phyloP scores from a whole-genome alignment of 2,329 filamentous ascomycete species.

The Penicillium sp. region DNA sequence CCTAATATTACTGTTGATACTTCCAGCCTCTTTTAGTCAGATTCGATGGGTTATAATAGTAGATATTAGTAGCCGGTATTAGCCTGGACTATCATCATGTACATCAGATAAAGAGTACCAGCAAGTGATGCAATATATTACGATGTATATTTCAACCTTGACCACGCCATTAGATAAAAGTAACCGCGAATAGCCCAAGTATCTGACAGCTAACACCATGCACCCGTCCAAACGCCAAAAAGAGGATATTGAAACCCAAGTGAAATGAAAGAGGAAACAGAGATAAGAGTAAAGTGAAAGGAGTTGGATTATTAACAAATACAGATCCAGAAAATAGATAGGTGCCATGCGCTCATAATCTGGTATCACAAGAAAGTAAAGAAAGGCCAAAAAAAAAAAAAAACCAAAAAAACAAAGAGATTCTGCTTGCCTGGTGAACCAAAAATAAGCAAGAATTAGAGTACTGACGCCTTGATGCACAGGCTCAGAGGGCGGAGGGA shows the following conservation, averaged over 20 bases:
- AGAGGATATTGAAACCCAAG: neutral
- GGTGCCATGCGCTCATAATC: conserved; percentile 30
- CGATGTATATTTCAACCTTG: neutral
- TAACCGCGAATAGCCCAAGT: neutral
- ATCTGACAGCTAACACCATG: neutral
- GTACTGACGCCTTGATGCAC: conserved; percentile 28
- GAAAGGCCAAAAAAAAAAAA: conserved; percentile 4
- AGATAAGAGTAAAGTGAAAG: conserved; percentile 5
- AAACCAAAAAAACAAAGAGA: conserved; percentile 9
- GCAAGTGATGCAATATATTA: neutral
- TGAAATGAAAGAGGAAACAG: neutral
- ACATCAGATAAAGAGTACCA: neutral
- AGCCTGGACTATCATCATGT: neutral
- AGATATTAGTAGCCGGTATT: neutral
- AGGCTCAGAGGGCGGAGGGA: conserved; percentile 18
- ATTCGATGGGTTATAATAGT: neutral
- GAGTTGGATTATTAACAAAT: conserved; percentile 27
- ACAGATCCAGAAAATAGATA: conserved; percentile 29
- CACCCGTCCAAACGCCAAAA: neutral
- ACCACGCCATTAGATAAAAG: neutral
- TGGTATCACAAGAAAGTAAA: conserved; percentile 29
- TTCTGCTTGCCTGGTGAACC: conserved; percentile 7
- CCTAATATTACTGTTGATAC: neutral
- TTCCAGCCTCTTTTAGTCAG: neutral
- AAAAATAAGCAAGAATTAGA: conserved; percentile 15